Percentiles rank a stretch among this genome's conserved stretches.
These are phyloP conservation scores for Vigna nakashimae DNA, from an alignment of 306 rosid genomes.

Conservation along the genomic window DNA sequence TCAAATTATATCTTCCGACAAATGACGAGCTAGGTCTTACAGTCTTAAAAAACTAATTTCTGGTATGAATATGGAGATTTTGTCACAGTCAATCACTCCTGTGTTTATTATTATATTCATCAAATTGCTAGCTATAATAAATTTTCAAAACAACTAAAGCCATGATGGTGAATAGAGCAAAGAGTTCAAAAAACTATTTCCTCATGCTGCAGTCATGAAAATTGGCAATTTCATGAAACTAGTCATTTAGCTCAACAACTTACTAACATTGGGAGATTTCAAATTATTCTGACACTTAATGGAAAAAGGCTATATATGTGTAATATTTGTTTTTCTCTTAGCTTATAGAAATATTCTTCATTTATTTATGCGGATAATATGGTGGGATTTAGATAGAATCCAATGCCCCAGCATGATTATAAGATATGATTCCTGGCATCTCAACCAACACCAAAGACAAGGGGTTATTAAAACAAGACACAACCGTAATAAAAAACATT, in stretches of 20 bases:
- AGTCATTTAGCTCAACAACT: neutral
- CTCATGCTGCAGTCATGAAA: neutral
- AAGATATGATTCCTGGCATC: slow-evolving; percentile 4
- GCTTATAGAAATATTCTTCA: neutral
- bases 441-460: slow-evolving; percentile 37
- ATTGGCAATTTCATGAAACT: neutral
- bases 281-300: too few species aligned
- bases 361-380: neutral
- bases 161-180: too few species aligned
- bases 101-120: too few species aligned
- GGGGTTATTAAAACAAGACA: neutral
- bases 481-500: too few species aligned
- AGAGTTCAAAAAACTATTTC: neutral
- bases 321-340: neutral
- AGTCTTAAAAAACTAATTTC: slow-evolving; percentile 6
- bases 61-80: too few species aligned
- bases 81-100: too few species aligned
- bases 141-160: too few species aligned
- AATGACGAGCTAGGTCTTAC: too few species aligned
- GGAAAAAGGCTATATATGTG: neutral
- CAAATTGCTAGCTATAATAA: too few species aligned
- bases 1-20: neutral
- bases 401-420: slow-evolving; percentile 16
- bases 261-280: too few species aligned
- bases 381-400: neutral